Base-by-base conservation (phyloP, 441 rosid species). In the Erodium trifolium region DNA sequence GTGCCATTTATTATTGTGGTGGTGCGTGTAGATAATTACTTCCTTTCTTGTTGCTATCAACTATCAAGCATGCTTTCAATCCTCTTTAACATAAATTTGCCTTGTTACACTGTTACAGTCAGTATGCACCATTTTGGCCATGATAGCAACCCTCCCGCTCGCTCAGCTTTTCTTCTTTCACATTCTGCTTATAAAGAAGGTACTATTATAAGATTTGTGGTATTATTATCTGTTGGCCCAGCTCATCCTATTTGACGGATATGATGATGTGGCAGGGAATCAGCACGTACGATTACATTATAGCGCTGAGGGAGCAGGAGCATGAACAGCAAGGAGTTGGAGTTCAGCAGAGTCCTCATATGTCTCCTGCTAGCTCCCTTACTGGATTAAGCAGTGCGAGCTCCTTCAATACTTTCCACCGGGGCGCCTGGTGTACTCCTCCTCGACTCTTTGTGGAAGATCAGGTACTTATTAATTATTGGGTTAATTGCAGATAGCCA, bases 381-480 rank as follows among this genome's bases (percentile, higher is more conserved):
- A 94, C 97, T 62, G 99, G 98, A 73, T 77, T 90, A 69, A 94
- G 99, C 85, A 94, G 97, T 78, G 96, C 96, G 45, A 94, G 97
- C 81, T 94, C 99, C 67, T 90, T 91, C 78, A 82, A 88, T 23
- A 90, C 99, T 47, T 92, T 91, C 84, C 97, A 87, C 63, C 85
- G 96, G 5, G 96, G 90, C 60, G 97, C 97, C 11, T 91, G 99
- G 99, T 94, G 99, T 75, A 92, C 97, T 31, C 99, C 99, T 2
- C 99, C 97, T 0, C 88, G 92, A n/a, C 78, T 90, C 68, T 91
- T 94, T 80, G 87, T 94, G 14, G 97, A 94, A 82, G 97, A 90
- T 80, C 97, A 90, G 94, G 99, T 94, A 78, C 17, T 41, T 41
- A 8, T 41, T 41, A 41, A 8, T 41, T 41, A 9, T 41, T 7